Evolutionary conservation across 768 basidiomycete genomes (phyloP), one percentile per base, ranked within the genome.

Genomic region (Kwoniella sp.): DNA sequence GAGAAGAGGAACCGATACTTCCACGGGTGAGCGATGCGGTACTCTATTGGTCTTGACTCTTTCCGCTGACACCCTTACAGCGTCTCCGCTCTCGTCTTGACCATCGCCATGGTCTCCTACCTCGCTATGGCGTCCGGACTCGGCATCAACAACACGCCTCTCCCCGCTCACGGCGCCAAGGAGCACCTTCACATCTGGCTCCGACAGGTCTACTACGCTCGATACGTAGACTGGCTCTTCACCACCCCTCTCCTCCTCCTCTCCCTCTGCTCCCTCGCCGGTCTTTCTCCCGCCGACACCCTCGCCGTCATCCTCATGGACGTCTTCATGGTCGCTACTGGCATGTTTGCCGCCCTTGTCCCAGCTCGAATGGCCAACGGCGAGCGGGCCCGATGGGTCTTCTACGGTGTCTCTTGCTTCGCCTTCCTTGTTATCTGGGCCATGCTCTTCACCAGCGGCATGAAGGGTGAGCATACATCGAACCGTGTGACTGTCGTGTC

Each of bases 211-310:
- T 73, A 67, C 55, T 73, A 53, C 26, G 70, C 69, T n/a, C 57
- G 69, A 36, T 68, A 64, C 60, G 50, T 69, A 33, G 62, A 69
- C 53, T 71, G 67, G 67, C 59, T 71, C 27, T 62, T 73, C 59
- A 71, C 72, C 32, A 71, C 70, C 10, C 72, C 72, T 12, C 60
- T 73, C 17, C 55, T 71, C 39, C 50, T 73, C 20, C 48, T 73
- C 42, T 69, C 67, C 19, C 63, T 73, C 43, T 58, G 59, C n/a
- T 53, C 71, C 43, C 60, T 73, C 25, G 64, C 70, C 11, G 72
- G 72, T 28, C 56, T 73, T 17, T 66, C 68, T 22, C 60, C 60
- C n/a, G 56, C 62, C n/a, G 58, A 50, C 29, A 70, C 63, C 47
- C 34, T 67, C 41, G 32, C 60, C 27, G 52, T 63, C 48, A 56